Base-by-base conservation (phyloP, 1,139 yeast species). In the Lodderomyces parapsilosis region DNA sequence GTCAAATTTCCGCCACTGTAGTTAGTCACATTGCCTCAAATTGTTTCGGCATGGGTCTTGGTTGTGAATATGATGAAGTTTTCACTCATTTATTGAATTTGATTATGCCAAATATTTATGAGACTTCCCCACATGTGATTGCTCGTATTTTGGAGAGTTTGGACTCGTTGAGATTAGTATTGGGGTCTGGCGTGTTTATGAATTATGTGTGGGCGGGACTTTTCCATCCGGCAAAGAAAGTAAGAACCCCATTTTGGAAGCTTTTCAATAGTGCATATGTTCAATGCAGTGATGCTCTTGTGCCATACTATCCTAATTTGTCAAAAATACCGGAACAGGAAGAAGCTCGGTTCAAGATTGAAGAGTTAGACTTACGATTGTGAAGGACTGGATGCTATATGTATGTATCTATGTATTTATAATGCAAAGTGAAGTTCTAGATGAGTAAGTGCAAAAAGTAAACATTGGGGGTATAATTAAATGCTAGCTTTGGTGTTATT, bases 51-150 rank as follows among this genome's bases (percentile, higher is more conserved):
- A 61, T 74, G 10, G 13, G 13, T 10, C 89, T 93, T 0, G 73
- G 79, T 48, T 94, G 84, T 50, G 94, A 84, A 50, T 86, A 86
- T 23, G 81, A 84, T 60, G 72, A 69, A 22, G 67, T 71, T 0
- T 72, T 73, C 47, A 60, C 87, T 9, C 96, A 90, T 59, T 76
- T 81, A 43, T 64, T 90, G 56, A 88, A 91, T 57, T 68, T 89
- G 40, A 61, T 91, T 15, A 62, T 89, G 58, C 97, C 98, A 1
- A 91, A 90, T 58, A 71, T 93, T 2, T 90, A 81, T 59, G 98
- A 91, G 59, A 87, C 96, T 0, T 89, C 97, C 0, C 98, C 98
- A 0, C 99, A 94, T 63, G 98, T 91, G 11, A 90, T 91, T 45
- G 76, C 72, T 23, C 78, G 98, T 49, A 81, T 93, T 3, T 54